These are phyloP conservation scores for Phytomonas francai DNA, from an alignment of 208 protist species.

Conservation along the genomic window DNA sequence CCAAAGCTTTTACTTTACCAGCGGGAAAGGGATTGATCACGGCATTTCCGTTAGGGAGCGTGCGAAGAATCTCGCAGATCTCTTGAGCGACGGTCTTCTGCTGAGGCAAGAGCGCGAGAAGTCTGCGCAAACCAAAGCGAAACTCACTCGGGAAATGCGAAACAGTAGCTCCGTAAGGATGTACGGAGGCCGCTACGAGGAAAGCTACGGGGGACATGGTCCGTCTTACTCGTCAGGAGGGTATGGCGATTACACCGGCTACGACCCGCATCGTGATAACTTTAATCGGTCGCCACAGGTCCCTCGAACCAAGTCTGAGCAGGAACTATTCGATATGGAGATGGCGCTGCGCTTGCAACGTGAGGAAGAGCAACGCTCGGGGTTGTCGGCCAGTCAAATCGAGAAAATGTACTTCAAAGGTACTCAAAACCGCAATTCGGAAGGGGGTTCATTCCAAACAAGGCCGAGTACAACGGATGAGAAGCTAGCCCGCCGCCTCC, in stretches of 20 bases:
- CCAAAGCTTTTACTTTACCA: slow-evolving; percentile 79
- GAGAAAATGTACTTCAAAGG: slow-evolving; percentile 53
- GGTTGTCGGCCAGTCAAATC: slow-evolving; percentile 48
- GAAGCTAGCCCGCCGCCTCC: slow-evolving; percentile 57
- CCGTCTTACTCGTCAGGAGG: slow-evolving; percentile 12
- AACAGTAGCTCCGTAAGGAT: slow-evolving; percentile 21
- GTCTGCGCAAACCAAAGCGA: slow-evolving; percentile 52
- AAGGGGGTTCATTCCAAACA: not conserved
- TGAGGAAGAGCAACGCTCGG: slow-evolving; percentile 73
- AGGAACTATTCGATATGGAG: slow-evolving; percentile 83
- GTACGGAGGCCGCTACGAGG: slow-evolving; percentile 12
- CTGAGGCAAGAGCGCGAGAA: slow-evolving; percentile 78
- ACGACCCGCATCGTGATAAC: slow-evolving; percentile 14
- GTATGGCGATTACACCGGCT: slow-evolving; percentile 21
- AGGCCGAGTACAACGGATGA: slow-evolving; percentile 38
- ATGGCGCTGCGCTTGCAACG: slow-evolving; percentile 76
- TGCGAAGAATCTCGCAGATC: slow-evolving; percentile 69
- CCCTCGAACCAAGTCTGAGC: slow-evolving; percentile 63
- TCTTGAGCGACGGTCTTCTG: slow-evolving; percentile 67
- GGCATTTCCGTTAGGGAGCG: slow-evolving; percentile 83
- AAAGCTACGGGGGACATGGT: not conserved
- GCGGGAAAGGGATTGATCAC: slow-evolving; percentile 80
- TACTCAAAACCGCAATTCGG: not conserved
- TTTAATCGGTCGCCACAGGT: slow-evolving; percentile 8
- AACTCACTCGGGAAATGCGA: slow-evolving; percentile 43